Conservation (phyloP, 2,329 filamentous ascomycete genomes). For the Capronia epimyces region DNA sequence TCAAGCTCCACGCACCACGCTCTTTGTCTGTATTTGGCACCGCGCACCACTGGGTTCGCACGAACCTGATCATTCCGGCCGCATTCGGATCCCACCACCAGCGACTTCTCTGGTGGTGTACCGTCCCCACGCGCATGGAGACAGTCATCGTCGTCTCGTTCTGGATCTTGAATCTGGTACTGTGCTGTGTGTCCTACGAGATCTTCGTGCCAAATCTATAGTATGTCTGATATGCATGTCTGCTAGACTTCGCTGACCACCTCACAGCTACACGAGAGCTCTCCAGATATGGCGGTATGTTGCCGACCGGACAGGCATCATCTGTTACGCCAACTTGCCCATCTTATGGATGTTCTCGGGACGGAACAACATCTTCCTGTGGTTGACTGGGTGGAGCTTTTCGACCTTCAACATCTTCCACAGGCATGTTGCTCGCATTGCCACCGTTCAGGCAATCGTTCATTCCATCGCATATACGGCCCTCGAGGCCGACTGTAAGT, state of each 20-base stretch:
- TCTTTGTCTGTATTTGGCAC: neutral
- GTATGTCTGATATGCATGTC: conserved; percentile 33
- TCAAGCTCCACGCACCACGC: conserved; percentile 1
- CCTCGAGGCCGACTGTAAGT: conserved; percentile 10
- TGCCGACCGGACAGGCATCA: conserved; percentile 59
- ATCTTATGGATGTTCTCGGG: conserved; percentile 62
- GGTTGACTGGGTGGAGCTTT: conserved; percentile 65
- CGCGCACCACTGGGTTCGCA: conserved; percentile 34
- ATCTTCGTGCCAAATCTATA: conserved; percentile 46
- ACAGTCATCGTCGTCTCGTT: conserved; percentile 35
- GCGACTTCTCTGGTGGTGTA: conserved; percentile 40
- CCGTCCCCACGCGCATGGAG: conserved; percentile 47
- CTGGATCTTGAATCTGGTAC: conserved; percentile 42
- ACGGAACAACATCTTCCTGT: conserved; percentile 61
- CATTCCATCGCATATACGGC: conserved; percentile 58
- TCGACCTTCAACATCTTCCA: conserved; percentile 63
- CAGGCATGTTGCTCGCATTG: conserved; percentile 59
- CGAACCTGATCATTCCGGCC: conserved; percentile 41
- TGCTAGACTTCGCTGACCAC: too few species aligned
- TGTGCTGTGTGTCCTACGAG: conserved; percentile 44
- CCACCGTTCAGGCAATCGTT: conserved; percentile 56
- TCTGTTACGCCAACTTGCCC: conserved; percentile 60
- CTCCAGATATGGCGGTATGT: conserved; percentile 51
- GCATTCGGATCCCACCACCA: conserved; percentile 41
- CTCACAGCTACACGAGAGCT: conserved; percentile 15